phyloP scores from a whole-genome alignment of 1,284 basidiomycete species.

The Cutaneotrichosporon arboriforme region DNA sequence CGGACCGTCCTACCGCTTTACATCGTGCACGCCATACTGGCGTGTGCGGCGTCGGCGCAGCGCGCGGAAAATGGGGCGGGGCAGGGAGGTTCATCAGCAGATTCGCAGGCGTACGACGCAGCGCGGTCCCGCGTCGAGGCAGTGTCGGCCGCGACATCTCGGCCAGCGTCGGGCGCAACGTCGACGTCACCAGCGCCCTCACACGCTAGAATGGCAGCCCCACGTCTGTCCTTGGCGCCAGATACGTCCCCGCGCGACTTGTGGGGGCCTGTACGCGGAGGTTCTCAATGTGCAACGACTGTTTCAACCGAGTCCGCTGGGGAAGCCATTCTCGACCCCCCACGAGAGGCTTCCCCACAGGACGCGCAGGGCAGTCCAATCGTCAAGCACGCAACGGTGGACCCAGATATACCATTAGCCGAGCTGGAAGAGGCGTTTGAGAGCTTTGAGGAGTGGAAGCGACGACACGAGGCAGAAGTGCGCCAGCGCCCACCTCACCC shows the following conservation, averaged over 20 bases:
- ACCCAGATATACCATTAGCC: not conserved
- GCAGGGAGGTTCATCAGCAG: not conserved
- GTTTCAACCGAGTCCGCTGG: too few species aligned
- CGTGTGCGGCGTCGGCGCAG: not conserved
- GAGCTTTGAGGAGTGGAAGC: constrained; percentile 88
- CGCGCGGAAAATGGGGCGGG: not conserved
- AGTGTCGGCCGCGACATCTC: not conserved
- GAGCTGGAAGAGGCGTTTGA: constrained; percentile 49
- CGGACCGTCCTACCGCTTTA: constrained; percentile 2
- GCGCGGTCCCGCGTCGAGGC: not conserved
- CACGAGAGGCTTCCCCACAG: too few species aligned
- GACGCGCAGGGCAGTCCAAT: too few species aligned
- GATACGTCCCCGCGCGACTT: not conserved
- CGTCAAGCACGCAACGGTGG: too few species aligned
- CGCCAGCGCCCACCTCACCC: not conserved
- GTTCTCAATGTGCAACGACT: too few species aligned
- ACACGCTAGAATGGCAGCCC: not conserved
- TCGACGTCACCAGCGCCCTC: not conserved
- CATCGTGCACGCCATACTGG: constrained; percentile 7
- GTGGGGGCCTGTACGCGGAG: too few species aligned
- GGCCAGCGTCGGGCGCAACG: not conserved
- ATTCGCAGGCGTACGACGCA: not conserved
- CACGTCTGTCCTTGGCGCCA: too few species aligned
- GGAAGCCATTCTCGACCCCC: too few species aligned
- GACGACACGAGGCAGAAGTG: constrained; percentile 53